Conservation (phyloP, 352 stramenopile species). For the Discostella stelligera region DNA sequence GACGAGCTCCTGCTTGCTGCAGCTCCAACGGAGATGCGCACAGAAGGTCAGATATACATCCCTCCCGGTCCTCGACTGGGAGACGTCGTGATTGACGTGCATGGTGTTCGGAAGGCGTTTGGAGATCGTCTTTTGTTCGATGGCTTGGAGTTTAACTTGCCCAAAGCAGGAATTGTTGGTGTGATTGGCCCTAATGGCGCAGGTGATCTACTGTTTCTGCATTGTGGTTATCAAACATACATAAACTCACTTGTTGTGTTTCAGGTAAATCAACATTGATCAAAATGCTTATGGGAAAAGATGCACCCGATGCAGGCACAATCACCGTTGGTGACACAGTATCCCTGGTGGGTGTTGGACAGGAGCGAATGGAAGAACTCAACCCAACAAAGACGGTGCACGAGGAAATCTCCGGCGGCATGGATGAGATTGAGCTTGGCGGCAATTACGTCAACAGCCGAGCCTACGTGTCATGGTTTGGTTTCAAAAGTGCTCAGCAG, state of each 20-base stretch:
- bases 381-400: constrained; percentile 84
- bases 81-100: constrained; percentile 86
- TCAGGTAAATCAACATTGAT: constrained; percentile 83
- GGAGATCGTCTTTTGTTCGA: constrained; percentile 81
- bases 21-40: constrained; percentile 65
- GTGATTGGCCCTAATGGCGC: constrained; percentile 92
- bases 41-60: constrained; percentile 80
- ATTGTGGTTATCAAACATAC: no score
- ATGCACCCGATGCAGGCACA: constrained; percentile 72
- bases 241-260: background rate
- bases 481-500: constrained; percentile 84
- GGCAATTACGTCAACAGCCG: constrained; percentile 73
- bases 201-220: no score
- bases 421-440: constrained; percentile 84
- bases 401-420: constrained; percentile 81
- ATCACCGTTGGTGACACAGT: constrained; percentile 83
- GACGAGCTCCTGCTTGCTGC: constrained; percentile 80
- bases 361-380: constrained; percentile 84
- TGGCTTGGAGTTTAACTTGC: constrained; percentile 82
- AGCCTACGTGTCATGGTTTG: constrained; percentile 84
- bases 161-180: constrained; percentile 83
- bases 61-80: constrained; percentile 88
- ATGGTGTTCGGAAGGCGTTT: constrained; percentile 80
- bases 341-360: constrained; percentile 79
- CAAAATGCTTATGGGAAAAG: constrained; percentile 83